These are phyloP conservation scores for Chenopodium formosanum DNA, from an alignment of 148 eudicot species.

Conservation along the genomic window DNA sequence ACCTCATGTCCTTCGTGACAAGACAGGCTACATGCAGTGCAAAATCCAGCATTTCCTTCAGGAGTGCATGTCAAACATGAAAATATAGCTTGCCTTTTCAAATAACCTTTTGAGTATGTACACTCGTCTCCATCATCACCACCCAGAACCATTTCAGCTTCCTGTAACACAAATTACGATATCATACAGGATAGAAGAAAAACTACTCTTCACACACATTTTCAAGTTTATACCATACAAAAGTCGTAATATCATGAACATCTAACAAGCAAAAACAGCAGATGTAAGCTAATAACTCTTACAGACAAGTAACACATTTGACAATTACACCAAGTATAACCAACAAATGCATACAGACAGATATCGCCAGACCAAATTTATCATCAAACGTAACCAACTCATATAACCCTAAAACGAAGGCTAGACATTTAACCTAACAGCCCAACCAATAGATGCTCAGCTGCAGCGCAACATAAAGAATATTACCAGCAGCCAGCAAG, in stretches of 20 bases:
- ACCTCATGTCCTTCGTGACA: constrained; percentile 99
- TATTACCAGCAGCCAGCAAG: background rate
- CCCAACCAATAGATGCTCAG: background rate
- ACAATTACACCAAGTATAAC: background rate
- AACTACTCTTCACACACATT: background rate
- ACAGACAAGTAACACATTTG: background rate
- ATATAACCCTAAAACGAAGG: background rate
- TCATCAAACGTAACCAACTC: background rate
- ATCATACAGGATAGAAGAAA: background rate
- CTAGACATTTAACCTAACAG: background rate
- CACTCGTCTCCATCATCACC: constrained; percentile 97
- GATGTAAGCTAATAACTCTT: background rate
- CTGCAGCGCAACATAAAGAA: background rate
- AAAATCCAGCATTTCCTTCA: constrained; percentile 93
- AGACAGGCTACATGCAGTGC: constrained; percentile 85
- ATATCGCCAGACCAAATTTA: background rate
- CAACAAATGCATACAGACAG: background rate
- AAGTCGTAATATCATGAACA: background rate
- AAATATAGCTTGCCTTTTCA: constrained; percentile 97
- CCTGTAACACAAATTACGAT: constrained; percentile 35
- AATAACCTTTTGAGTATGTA: constrained; percentile 80
- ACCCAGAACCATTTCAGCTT: constrained; percentile 94
- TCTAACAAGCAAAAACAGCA: background rate
- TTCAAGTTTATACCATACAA: background rate
- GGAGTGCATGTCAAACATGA: constrained; percentile 99